Conservation (phyloP, 1,139 yeast species). For the Sugiyamaella sp. region DNA sequence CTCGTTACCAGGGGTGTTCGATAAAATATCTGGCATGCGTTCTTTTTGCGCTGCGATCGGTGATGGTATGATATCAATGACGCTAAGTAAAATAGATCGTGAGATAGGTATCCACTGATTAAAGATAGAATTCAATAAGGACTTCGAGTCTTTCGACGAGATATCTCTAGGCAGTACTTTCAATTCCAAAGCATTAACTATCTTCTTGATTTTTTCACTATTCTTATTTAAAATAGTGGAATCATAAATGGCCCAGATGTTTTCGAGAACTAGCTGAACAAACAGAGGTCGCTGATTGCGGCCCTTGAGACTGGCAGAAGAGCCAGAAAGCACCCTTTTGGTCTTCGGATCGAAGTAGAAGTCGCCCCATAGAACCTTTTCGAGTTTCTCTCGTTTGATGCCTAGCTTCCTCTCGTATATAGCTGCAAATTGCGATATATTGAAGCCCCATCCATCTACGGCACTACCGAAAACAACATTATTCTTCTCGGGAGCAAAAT, state of each 20-base stretch:
- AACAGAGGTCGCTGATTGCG: constrained; percentile 72
- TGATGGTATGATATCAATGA: constrained; percentile 82
- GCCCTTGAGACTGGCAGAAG: constrained; percentile 51
- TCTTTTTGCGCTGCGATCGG: constrained; percentile 74
- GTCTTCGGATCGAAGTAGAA: constrained; percentile 87
- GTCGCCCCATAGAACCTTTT: constrained; percentile 96
- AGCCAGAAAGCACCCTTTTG: constrained; percentile 58
- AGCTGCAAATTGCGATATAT: constrained; percentile 83
- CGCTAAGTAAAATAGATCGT: constrained; percentile 79
- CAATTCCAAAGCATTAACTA: constrained; percentile 68
- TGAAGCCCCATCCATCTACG: constrained; percentile 97
- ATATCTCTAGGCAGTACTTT: constrained; percentile 76
- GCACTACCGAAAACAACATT: constrained; percentile 96
- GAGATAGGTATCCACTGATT: constrained; percentile 96
- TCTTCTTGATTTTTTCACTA: constrained; percentile 71
- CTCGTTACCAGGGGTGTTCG: constrained; percentile 56
- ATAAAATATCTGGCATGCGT: constrained; percentile 69
- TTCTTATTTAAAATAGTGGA: constrained; percentile 67
- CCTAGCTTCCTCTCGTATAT: constrained; percentile 86
- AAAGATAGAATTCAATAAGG: constrained; percentile 67
- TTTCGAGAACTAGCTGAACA: constrained; percentile 84
- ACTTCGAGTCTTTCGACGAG: constrained; percentile 74
- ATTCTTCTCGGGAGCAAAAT: constrained; percentile 86
- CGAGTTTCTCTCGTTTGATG: constrained; percentile 74
- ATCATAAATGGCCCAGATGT: constrained; percentile 89